phyloP scores from a whole-genome alignment of 1,139 yeast species.

The Pneumocystis carinii region DNA sequence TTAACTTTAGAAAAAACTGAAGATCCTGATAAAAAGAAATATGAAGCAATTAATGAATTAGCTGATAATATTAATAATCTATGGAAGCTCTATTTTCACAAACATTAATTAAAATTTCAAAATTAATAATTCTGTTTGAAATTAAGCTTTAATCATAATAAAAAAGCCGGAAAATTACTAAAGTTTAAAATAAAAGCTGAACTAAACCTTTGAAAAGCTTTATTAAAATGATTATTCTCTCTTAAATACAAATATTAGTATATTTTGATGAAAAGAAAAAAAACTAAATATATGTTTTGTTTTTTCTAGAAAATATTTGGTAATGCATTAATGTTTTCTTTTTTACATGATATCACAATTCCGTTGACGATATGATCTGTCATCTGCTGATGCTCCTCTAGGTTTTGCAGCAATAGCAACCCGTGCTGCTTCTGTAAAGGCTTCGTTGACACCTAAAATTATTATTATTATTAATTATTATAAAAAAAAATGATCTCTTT shows the following conservation, averaged over 20 bases:
- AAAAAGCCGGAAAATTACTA: background rate
- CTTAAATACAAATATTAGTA: background rate
- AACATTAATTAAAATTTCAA: background rate
- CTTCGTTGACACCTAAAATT: background rate
- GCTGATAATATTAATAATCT: background rate
- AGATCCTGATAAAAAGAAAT: background rate
- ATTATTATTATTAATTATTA: background rate
- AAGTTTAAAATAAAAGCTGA: too few relatives aligned
- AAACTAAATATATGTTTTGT: too few relatives aligned
- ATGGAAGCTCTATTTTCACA: background rate
- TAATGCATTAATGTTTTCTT: too few relatives aligned
- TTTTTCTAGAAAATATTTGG: too few relatives aligned
- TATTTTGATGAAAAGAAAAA: too few relatives aligned
- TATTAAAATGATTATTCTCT: background rate
- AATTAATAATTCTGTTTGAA: background rate
- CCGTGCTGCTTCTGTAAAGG: conserved; percentile 1
- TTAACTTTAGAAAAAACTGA: background rate
- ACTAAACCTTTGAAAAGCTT: too few relatives aligned
- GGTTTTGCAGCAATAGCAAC: conserved; percentile 1
- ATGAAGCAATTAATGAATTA: background rate
- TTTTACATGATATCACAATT: background rate
- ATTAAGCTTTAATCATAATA: background rate
- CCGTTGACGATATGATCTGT: background rate
- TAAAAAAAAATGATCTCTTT: background rate
- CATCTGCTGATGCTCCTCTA: background rate